Base-by-base conservation (phyloP, 768 basidiomycete species). In the Tylopilus subfusipes region DNA sequence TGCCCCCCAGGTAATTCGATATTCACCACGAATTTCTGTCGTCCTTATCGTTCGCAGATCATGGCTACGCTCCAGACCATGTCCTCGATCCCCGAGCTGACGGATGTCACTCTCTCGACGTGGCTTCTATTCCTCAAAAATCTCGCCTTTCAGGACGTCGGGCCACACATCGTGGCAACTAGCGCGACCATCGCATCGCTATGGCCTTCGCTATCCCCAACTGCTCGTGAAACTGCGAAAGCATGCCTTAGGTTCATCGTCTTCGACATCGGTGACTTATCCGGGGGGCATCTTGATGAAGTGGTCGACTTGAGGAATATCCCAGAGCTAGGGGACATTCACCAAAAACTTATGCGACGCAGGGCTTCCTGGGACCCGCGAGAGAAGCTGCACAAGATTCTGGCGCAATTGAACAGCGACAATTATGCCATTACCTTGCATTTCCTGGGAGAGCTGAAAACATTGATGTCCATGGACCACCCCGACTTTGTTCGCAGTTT, bases 11-110 rank as follows among this genome's bases (percentile, higher is more conserved):
- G 96, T 93, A 61, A 52, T 75, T 68, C 6, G 19, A 52, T 52
- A 30, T 50, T 30, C 3, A 29, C 19, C 34, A 14, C 9, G 33
- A 40, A 55, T 27, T 36, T 54, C 36, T 7, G 54, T 61, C 19
- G 24, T 56, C 48, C 45, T 60, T 2, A 61, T 60, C 11, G 22
- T 46, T 54, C 24, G 16, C 39, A 99, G 96, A 86, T 98, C 61
- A 93, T 98, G 90, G 93, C 96, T 0, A 93, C 89, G 18, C 80
- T 99, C 36, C 96, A 98, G 72, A 93, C 90, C 7, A 90, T 88
- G 73, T 78, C 97, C n/a, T 70, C 76, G 31, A 78, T 91, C 12
- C 79, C 81, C 0, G 87, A 88, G 55, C 77, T 99, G 8, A 82
- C 90, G 0, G 82, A 88, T 54, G 85, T 84, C 8, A 89, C 93